Conservation (phyloP, 2,329 filamentous ascomycete species). For the Dothidotthia symphoricarpi region DNA sequence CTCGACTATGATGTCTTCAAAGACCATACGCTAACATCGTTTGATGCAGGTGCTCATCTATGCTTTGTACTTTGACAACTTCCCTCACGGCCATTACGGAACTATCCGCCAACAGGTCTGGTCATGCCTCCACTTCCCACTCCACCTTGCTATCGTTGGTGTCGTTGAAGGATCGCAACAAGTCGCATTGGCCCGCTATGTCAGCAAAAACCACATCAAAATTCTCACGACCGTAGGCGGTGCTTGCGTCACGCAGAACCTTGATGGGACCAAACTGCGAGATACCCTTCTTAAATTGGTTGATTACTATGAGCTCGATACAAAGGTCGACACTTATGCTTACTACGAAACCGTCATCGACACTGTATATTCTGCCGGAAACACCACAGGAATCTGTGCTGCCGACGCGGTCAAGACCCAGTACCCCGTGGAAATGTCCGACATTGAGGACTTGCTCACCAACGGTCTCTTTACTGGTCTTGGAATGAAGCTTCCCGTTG, state of each 20-base stretch:
- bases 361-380: conserved; percentile 27
- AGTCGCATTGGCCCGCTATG: conserved; percentile 50
- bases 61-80: conserved; percentile 62
- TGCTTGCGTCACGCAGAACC: conserved; percentile 33
- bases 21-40: not conserved
- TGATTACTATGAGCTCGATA: conserved; percentile 33
- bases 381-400: conserved; percentile 35
- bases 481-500: conserved; percentile 35
- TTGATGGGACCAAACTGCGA: conserved; percentile 33
- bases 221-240: conserved; percentile 41
- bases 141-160: conserved; percentile 62
- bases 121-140: conserved; percentile 60
- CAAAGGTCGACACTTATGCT: conserved; percentile 27
- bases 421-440: too few relatives aligned
- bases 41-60: conserved; percentile 54
- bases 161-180: conserved; percentile 64
- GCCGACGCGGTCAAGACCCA: too few relatives aligned
- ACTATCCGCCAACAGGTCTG: conserved; percentile 60
- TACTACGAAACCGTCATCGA: conserved; percentile 13
- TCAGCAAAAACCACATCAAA: conserved; percentile 47
- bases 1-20: not conserved
- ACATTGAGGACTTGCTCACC: conserved; percentile 17
- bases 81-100: conserved; percentile 50
- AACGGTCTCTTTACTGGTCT: conserved; percentile 36
- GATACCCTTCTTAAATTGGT: conserved; percentile 26